These are phyloP conservation scores for Sutorius australiensis DNA, from an alignment of 768 basidiomycete genomes.

Conservation along the genomic window DNA sequence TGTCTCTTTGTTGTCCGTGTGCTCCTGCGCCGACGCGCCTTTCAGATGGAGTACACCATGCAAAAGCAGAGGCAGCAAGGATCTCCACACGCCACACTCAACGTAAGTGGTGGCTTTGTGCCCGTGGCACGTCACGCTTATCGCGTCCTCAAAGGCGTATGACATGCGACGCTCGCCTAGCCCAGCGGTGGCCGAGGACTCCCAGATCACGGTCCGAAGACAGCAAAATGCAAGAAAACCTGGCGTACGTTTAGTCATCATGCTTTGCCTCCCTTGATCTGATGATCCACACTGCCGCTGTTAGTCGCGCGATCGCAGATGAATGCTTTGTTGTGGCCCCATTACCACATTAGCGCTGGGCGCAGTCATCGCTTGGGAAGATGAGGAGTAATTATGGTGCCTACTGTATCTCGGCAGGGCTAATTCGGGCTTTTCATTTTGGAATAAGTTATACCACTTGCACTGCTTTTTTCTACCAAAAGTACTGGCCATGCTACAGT, in stretches of 20 bases:
- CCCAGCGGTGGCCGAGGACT: constrained; percentile 29
- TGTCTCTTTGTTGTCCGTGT: background rate
- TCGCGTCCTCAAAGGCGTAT: constrained; percentile 19
- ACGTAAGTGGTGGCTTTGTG: constrained; percentile 14
- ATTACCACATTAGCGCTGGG: constrained; percentile 20
- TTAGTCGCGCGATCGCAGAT: constrained; percentile 32
- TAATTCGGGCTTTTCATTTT: constrained; percentile 21
- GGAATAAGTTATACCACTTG: constrained; percentile 28
- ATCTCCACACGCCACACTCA: constrained; percentile 21
- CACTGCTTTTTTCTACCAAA: constrained; percentile 14
- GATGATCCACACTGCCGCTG: constrained; percentile 13
- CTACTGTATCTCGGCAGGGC: constrained; percentile 23
- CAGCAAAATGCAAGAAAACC: constrained; percentile 24
- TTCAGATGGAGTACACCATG: constrained; percentile 31
- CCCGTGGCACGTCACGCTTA: constrained; percentile 3
- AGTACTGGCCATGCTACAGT: constrained; percentile 21
- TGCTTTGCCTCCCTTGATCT: constrained; percentile 1
- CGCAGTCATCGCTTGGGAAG: constrained; percentile 17
- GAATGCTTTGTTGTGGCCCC: constrained; percentile 9
- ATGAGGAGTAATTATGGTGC: constrained; percentile 9
- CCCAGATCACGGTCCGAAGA: constrained; percentile 32
- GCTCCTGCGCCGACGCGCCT: constrained; percentile 4
- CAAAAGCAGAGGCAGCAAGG: constrained; percentile 32
- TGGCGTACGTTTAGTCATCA: constrained; percentile 12
- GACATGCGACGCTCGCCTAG: constrained; percentile 32